phyloP scores from a whole-genome alignment of 2,329 filamentous ascomycete species.

The Sporothrix phasma region DNA sequence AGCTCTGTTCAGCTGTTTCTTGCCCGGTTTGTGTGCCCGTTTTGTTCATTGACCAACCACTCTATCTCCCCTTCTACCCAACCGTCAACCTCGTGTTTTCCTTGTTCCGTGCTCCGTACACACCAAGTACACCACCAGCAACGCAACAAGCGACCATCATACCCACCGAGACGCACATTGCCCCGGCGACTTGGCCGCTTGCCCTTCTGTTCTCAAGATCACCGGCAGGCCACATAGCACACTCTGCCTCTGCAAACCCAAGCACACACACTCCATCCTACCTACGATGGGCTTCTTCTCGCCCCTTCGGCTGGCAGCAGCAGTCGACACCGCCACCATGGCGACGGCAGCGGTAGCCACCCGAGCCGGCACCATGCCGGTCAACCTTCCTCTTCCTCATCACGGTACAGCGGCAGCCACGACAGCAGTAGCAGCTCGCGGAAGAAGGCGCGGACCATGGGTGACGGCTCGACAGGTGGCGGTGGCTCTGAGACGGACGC shows the following conservation, averaged over 20 bases:
- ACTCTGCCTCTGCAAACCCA: not conserved
- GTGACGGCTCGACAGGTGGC: not conserved
- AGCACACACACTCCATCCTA: not conserved
- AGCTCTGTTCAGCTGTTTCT: not conserved
- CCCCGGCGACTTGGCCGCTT: not conserved
- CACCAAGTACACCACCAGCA: not conserved
- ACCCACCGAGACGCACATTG: not conserved
- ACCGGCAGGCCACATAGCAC: not conserved
- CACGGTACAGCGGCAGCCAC: not conserved
- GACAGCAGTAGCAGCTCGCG: not conserved
- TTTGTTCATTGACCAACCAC: not conserved
- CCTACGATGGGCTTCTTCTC: constrained; percentile 10
- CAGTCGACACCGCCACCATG: not conserved
- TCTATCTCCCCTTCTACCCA: not conserved
- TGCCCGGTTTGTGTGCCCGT: not conserved
- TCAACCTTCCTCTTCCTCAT: not conserved
- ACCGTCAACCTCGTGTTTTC: not conserved
- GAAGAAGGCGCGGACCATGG: not conserved
- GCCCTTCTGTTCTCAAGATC: no score
- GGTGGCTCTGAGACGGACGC: not conserved
- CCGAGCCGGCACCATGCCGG: not conserved
- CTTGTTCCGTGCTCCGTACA: not conserved
- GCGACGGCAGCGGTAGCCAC: not conserved
- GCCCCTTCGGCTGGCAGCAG: constrained; percentile 1
- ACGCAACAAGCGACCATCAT: not conserved